Evolutionary conservation across 225 moss, liverwort and hornwort genomes (phyloP).

Genomic region (Polytrichum formosum): DNA sequence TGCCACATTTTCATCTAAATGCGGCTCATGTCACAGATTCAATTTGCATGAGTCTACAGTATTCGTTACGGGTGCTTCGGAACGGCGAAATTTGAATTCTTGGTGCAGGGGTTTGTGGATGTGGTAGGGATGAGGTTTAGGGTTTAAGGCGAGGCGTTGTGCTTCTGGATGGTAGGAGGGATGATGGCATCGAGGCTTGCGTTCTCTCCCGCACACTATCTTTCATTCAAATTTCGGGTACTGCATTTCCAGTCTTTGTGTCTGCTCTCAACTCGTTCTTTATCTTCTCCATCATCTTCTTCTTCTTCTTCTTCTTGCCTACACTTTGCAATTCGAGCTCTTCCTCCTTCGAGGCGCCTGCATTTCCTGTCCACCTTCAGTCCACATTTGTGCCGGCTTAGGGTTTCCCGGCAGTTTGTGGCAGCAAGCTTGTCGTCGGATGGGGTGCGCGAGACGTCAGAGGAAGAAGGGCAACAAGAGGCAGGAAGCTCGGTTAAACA

Average conservation of each 20-base stretch:
- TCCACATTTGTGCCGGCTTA: conserved; percentile 11
- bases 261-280: conserved; percentile 15
- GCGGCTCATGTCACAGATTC: no score
- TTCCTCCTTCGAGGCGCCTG: conserved; percentile 14
- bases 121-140: no score
- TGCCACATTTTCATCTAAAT: no score
- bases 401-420: conserved; percentile 17
- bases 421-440: conserved; percentile 17
- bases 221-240: conserved; percentile 29
- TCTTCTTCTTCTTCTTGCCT: conserved; percentile 4
- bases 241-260: conserved; percentile 22
- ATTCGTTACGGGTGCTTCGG: no score
- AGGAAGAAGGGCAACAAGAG: conserved; percentile 13
- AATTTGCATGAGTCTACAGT: no score
- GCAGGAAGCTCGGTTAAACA: background rate
- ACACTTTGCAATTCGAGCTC: background rate
- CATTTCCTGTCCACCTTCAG: background rate
- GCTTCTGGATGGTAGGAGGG: conserved; percentile 6
- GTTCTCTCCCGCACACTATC: conserved; percentile 32
- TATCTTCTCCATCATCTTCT: conserved; percentile 6
- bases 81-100: no score
- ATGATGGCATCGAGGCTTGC: conserved; percentile 52
- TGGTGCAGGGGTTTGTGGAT: no score
- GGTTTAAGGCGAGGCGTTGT: no score
- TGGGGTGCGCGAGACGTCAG: conserved; percentile 3